phyloP scores from a whole-genome alignment of 2,329 filamentous ascomycete genomes.

The Periconia sp. region DNA sequence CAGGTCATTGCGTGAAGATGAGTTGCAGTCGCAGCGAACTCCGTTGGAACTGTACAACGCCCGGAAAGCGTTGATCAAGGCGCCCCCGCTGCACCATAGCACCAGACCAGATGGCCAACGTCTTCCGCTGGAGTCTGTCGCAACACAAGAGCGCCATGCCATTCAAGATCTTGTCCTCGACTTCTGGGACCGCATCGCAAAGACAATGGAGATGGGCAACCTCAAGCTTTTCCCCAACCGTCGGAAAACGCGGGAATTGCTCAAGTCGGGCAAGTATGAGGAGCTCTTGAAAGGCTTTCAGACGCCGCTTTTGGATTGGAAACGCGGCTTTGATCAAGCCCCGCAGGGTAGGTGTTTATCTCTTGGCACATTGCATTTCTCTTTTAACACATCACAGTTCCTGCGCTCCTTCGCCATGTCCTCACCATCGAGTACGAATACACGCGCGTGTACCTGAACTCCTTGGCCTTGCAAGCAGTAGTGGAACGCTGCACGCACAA shows the following conservation, averaged over 20 bases:
- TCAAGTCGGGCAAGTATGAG: slow-evolving; percentile 82
- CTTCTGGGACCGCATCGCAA: slow-evolving; percentile 92
- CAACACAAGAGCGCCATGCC: slow-evolving; percentile 39
- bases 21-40: slow-evolving; percentile 24
- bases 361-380: slow-evolving; percentile 1
- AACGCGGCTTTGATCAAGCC: slow-evolving; percentile 77
- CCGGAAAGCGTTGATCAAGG: slow-evolving; percentile 37
- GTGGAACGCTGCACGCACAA: slow-evolving; percentile 89
- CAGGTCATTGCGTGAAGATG: slow-evolving; percentile 36
- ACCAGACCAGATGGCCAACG: slow-evolving; percentile 40
- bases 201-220: slow-evolving; percentile 89
- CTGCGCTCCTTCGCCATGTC: slow-evolving; percentile 68
- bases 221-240: slow-evolving; percentile 84
- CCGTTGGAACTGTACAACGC: slow-evolving; percentile 39
- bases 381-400: slow-evolving; percentile 49
- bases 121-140: slow-evolving; percentile 38
- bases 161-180: slow-evolving; percentile 64
- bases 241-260: slow-evolving; percentile 84
- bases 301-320: slow-evolving; percentile 77
- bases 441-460: slow-evolving; percentile 92
- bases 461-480: slow-evolving; percentile 88
- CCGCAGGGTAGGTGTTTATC: slow-evolving; percentile 44
- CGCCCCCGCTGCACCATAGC: slow-evolving; percentile 37
- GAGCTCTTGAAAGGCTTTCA: slow-evolving; percentile 79
- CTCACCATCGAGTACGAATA: slow-evolving; percentile 95